Evolutionary conservation across 768 basidiomycete genomes (phyloP).

Genomic region (Suillus plorans): DNA sequence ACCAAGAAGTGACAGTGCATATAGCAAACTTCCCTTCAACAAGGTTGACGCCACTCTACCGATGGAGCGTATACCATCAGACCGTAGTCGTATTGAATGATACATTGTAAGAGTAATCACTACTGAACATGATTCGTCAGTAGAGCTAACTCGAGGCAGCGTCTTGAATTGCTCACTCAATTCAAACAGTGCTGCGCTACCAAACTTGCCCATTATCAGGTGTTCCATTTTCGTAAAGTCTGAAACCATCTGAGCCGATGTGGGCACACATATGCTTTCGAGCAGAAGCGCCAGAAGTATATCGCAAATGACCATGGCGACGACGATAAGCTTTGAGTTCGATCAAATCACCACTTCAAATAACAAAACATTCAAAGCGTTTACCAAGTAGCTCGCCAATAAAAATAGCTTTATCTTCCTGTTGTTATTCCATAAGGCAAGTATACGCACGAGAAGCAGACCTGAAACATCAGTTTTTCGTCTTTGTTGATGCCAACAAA

Average conservation of each 20-base stretch:
- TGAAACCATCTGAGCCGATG: neutral
- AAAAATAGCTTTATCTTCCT: constrained; percentile 1
- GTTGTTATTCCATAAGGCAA: constrained; percentile 8
- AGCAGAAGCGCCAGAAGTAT: constrained; percentile 2
- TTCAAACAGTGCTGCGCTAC: constrained; percentile 12
- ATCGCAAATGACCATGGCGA: constrained; percentile 9
- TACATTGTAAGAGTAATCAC: constrained; percentile 2
- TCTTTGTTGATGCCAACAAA: neutral
- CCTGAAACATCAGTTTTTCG: neutral
- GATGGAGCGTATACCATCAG: neutral
- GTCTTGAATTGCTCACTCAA: constrained; percentile 5
- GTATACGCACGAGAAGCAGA: constrained; percentile 13
- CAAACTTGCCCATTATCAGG: constrained; percentile 11
- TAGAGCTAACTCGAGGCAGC: neutral
- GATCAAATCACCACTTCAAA: neutral
- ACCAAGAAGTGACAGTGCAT: constrained; percentile 11
- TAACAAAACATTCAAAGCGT: neutral
- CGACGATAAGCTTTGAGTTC: constrained; percentile 1
- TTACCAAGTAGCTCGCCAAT: constrained; percentile 8
- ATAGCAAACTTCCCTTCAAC: constrained; percentile 12
- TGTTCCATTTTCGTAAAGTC: neutral
- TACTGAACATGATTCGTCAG: constrained; percentile 2
- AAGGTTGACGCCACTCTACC: constrained; percentile 1
- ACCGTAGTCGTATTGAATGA: neutral
- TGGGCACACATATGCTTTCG: constrained; percentile 6